Conservation (phyloP, 306 rosid genomes). For the Quercus cerris region DNA sequence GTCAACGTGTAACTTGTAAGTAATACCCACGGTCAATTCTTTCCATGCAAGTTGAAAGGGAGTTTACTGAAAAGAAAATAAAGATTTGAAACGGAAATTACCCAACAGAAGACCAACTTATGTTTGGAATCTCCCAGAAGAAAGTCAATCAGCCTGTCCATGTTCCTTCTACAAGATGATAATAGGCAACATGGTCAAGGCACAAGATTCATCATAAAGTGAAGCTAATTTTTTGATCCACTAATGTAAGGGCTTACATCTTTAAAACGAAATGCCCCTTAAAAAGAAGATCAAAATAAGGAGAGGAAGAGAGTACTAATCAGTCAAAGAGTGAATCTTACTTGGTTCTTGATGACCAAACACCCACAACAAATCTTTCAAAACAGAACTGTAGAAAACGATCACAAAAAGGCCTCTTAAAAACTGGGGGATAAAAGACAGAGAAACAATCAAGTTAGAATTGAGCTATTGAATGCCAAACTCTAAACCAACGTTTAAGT, state of each 20-base stretch:
- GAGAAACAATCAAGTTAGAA: conserved; percentile 16
- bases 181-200: neutral
- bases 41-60: neutral
- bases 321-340: conserved; percentile 38
- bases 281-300: conserved; percentile 13
- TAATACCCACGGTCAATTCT: conserved; percentile 1
- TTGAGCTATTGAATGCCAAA: conserved; percentile 17
- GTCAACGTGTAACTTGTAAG: too few species aligned
- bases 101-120: conserved; percentile 86
- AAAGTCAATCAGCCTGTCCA: conserved; percentile 41
- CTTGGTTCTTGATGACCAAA: conserved; percentile 93
- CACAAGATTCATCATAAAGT: neutral
- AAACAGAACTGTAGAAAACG: conserved; percentile 79
- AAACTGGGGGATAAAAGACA: conserved; percentile 53
- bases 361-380: conserved; percentile 75
- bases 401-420: conserved; percentile 86
- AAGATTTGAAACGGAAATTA: conserved; percentile 29
- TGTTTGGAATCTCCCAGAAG: conserved; percentile 50
- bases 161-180: conserved; percentile 51
- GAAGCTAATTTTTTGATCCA: neutral
- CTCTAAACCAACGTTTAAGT: conserved; percentile 14
- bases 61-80: neutral
- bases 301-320: conserved; percentile 14
- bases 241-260: neutral
- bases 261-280: neutral